These are phyloP conservation scores for Boletellus sp. DNA, from an alignment of 768 basidiomycete genomes.

Conservation along the genomic window DNA sequence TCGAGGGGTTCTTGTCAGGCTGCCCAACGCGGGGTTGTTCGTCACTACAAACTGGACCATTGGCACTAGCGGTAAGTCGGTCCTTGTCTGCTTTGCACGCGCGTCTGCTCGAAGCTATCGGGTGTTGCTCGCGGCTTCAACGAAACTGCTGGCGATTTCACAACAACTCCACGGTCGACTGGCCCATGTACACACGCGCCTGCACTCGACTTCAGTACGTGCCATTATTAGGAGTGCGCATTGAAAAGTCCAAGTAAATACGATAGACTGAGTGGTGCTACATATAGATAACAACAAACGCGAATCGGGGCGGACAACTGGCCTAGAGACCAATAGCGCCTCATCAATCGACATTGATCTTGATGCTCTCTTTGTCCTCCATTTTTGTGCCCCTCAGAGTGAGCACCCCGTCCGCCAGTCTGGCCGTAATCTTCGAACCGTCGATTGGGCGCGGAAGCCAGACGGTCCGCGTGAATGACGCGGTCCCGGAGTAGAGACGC, in stretches of 20 bases:
- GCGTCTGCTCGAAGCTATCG: too few relatives aligned
- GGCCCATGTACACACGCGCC: too few relatives aligned
- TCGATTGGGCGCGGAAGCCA: conserved; percentile 68
- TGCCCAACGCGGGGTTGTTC: too few relatives aligned
- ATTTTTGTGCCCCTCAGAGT: conserved; percentile 58
- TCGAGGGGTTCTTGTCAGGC: too few relatives aligned
- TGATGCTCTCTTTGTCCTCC: conserved; percentile 53
- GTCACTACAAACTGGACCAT: too few relatives aligned
- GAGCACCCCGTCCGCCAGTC: conserved; percentile 66
- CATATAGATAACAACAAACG: neutral
- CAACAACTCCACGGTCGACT: too few relatives aligned
- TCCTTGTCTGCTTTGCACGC: too few relatives aligned
- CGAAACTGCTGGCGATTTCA: too few relatives aligned
- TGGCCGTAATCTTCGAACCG: conserved; percentile 53
- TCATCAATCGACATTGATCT: conserved; percentile 38
- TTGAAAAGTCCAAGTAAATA: neutral
- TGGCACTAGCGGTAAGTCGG: too few relatives aligned
- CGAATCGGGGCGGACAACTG: neutral
- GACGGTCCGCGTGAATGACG: conserved; percentile 64
- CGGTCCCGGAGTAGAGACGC: conserved; percentile 52
- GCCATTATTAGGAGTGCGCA: neutral
- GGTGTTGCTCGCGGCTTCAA: too few relatives aligned
- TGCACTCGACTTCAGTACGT: too few relatives aligned
- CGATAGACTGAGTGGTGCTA: conserved; percentile 7
- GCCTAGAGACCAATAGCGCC: neutral